Conservation (phyloP, 148 eudicot genomes). For the Arctostaphylos glauca region DNA sequence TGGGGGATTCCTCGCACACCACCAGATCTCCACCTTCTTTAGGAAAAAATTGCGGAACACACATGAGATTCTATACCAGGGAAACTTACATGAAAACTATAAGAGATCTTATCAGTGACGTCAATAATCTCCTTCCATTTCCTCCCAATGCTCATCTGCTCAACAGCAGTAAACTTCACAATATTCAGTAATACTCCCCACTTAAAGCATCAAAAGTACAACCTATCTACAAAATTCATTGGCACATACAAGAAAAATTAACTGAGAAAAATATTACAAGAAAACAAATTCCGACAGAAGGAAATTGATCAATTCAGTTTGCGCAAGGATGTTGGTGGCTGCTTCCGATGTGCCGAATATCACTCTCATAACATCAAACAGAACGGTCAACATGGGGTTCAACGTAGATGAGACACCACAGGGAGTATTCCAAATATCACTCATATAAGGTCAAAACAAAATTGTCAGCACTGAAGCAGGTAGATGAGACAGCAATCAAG, state of each 20-base stretch:
- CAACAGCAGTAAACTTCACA: neutral
- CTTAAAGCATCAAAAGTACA: neutral
- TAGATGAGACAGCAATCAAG: neutral
- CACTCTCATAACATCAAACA: neutral
- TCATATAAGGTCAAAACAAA: neutral
- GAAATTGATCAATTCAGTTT: neutral
- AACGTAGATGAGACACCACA: neutral
- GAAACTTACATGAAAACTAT: slow-evolving; percentile 61
- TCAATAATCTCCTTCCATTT: slow-evolving; percentile 85
- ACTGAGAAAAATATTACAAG: neutral
- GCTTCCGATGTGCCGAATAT: neutral
- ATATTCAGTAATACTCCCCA: neutral
- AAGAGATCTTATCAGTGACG: slow-evolving; percentile 61
- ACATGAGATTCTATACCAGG: neutral
- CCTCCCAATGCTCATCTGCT: slow-evolving; percentile 86
- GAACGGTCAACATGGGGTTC: neutral
- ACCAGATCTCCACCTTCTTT: too few species aligned
- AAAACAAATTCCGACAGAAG: neutral
- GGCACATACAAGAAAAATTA: neutral
- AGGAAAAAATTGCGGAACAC: neutral
- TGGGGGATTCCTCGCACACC: too few species aligned
- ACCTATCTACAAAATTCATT: neutral
- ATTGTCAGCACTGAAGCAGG: neutral
- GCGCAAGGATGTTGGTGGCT: neutral
- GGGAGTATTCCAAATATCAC: neutral